Percentiles rank a stretch among this genome's conserved stretches.
Evolutionary conservation across 2,329 filamentous ascomycete genomes (phyloP).

Genomic region (Chalaropsis ovoidea): DNA sequence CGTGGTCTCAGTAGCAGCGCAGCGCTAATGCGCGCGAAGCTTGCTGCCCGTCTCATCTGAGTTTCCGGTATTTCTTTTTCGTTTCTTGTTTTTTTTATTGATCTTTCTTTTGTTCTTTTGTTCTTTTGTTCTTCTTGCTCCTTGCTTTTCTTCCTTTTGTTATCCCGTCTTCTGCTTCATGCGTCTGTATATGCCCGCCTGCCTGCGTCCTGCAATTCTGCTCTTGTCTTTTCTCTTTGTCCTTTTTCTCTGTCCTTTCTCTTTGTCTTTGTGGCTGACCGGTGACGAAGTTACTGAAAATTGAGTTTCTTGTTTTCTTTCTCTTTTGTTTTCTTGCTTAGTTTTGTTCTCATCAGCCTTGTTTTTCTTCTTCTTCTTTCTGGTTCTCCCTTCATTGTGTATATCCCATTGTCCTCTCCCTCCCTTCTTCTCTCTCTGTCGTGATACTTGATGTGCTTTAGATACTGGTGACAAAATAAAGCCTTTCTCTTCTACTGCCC

Average conservation of each 20-base stretch:
- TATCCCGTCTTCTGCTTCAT: background rate
- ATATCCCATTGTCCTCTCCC: background rate
- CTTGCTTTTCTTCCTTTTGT: slow-evolving; percentile 14
- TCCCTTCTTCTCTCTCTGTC: background rate
- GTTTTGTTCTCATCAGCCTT: background rate
- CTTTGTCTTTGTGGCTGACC: slow-evolving; percentile 13
- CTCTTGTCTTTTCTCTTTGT: background rate
- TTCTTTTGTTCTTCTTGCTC: slow-evolving; percentile 12
- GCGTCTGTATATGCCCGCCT: slow-evolving; percentile 9
- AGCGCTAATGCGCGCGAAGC: background rate
- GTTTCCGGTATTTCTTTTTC: slow-evolving; percentile 4
- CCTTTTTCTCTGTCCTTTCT: slow-evolving; percentile 13
- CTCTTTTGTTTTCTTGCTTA: background rate
- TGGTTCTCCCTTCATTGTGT: background rate
- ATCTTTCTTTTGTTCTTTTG: slow-evolving; percentile 14
- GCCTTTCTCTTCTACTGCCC: background rate
- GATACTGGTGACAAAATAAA: slow-evolving; percentile 3
- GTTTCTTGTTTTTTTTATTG: slow-evolving; percentile 17
- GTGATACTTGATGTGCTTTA: background rate
- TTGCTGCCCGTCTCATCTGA: background rate
- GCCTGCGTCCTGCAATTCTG: background rate
- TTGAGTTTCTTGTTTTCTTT: slow-evolving; percentile 9
- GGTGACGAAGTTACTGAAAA: slow-evolving; percentile 5
- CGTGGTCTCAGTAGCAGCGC: slow-evolving; percentile 4
- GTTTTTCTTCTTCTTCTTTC: slow-evolving; percentile 5